Evolutionary conservation across 2,329 filamentous ascomycete species (phyloP).

Genomic region (Aspergillus glaucus): DNA sequence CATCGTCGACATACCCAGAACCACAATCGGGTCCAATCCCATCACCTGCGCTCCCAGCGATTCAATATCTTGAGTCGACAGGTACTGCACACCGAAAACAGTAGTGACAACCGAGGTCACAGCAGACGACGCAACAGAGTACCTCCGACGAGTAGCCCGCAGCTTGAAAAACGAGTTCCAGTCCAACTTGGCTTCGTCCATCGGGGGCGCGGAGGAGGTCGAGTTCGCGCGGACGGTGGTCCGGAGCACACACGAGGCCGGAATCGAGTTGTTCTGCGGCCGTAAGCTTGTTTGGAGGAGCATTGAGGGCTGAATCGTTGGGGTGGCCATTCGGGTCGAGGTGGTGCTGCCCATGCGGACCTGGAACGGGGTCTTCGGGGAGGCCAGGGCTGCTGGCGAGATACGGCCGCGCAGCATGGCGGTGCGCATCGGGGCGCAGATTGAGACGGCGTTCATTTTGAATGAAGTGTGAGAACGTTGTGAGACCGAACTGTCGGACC

Average conservation of each 20-base stretch:
- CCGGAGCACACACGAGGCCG: conserved; percentile 5
- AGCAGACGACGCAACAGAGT: conserved; percentile 73
- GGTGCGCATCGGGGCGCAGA: conserved; percentile 29
- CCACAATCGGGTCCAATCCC: conserved; percentile 80
- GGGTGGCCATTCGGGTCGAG: conserved; percentile 13
- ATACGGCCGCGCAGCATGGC: conserved; percentile 24
- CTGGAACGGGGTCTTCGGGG: conserved; percentile 15
- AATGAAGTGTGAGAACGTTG: not conserved
- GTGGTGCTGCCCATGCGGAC: conserved; percentile 18
- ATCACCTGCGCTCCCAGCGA: conserved; percentile 58
- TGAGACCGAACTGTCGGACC: not conserved
- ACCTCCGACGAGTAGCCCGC: conserved; percentile 74
- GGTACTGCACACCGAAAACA: conserved; percentile 44
- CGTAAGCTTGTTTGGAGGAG: conserved; percentile 10
- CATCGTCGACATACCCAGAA: conserved; percentile 72
- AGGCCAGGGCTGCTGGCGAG: conserved; percentile 15
- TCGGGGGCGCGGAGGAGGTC: conserved; percentile 23
- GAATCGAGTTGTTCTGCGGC: conserved; percentile 1
- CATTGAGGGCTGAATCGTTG: not conserved
- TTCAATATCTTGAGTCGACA: conserved; percentile 68
- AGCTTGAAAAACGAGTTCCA: conserved; percentile 94
- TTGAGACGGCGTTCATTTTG: conserved; percentile 21
- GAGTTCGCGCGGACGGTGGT: conserved; percentile 21
- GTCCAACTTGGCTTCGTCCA: conserved; percentile 49
- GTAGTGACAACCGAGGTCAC: conserved; percentile 58